Conservation (phyloP, 345 rosid species). For the Salix exigua region DNA sequence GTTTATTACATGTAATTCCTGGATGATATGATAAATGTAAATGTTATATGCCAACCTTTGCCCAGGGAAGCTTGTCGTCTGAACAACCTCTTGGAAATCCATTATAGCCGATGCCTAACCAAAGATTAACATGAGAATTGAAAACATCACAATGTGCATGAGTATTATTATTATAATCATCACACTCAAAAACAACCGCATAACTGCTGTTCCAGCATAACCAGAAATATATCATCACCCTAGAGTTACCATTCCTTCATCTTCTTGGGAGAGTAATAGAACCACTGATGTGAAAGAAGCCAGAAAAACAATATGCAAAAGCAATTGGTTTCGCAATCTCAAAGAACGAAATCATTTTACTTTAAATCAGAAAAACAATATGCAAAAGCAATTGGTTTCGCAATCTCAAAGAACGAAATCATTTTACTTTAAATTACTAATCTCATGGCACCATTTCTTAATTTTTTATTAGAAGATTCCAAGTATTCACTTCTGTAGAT, state of each 20-base stretch:
- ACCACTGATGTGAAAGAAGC: not conserved
- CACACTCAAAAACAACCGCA: not conserved
- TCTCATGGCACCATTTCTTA: not conserved
- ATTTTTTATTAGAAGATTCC: not conserved
- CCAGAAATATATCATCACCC: no score
- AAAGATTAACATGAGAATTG: conserved; percentile 6
- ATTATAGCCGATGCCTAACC: conserved; percentile 87
- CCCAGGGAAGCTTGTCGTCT: conserved; percentile 96
- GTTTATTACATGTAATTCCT: not conserved
- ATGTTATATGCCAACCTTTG: conserved; percentile 53
- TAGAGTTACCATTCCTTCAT: not conserved
- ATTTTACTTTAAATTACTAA: not conserved
- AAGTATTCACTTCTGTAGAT: not conserved
- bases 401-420: not conserved
- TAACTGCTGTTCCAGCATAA: not conserved
- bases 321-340: not conserved
- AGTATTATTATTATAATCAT: not conserved
- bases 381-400: not conserved
- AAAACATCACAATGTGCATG: not conserved
- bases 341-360: not conserved
- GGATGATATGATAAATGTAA: not conserved
- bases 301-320: not conserved
- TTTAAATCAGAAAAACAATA: not conserved
- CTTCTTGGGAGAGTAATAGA: not conserved
- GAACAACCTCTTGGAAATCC: conserved; percentile 99